phyloP scores from a whole-genome alignment of 2,329 filamentous ascomycete genomes.

The Penicillium sp. region DNA sequence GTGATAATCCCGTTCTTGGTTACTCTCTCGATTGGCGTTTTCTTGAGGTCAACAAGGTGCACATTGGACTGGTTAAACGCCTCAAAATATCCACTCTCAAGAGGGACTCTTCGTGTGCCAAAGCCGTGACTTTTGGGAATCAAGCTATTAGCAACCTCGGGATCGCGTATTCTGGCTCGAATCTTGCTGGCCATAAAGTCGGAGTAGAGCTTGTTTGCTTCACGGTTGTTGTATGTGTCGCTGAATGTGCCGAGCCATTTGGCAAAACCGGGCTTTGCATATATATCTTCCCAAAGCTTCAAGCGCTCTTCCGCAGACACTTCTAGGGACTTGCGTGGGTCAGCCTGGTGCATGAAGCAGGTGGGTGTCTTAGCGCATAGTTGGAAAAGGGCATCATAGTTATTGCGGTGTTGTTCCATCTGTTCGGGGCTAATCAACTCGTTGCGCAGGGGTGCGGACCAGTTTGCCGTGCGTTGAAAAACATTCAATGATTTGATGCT shows the following conservation, averaged over 20 bases:
- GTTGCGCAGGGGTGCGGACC: slow-evolving; percentile 19
- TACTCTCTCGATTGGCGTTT: slow-evolving; percentile 16
- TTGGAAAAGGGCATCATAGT: slow-evolving; percentile 14
- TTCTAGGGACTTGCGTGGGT: slow-evolving; percentile 16
- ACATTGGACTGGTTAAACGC: slow-evolving; percentile 36
- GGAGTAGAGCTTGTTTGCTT: slow-evolving; percentile 19
- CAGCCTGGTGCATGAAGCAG: slow-evolving; percentile 19
- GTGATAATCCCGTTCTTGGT: slow-evolving; percentile 38
- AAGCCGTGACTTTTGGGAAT: slow-evolving; percentile 21
- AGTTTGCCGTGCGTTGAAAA: slow-evolving; percentile 20
- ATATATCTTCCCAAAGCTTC: slow-evolving; percentile 15
- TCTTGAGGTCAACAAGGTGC: slow-evolving; percentile 28
- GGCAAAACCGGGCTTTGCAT: slow-evolving; percentile 18
- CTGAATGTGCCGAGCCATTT: slow-evolving; percentile 21
- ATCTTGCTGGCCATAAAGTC: slow-evolving; percentile 23
- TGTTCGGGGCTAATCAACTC: slow-evolving; percentile 12
- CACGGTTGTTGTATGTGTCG: slow-evolving; percentile 15
- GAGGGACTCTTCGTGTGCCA: slow-evolving; percentile 15
- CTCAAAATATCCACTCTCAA: slow-evolving; percentile 33
- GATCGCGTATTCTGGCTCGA: slow-evolving; percentile 15
- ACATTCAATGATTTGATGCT: slow-evolving; percentile 13
- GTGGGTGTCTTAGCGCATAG: slow-evolving; percentile 14
- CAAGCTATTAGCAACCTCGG: slow-evolving; percentile 13
- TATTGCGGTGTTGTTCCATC: slow-evolving; percentile 15
- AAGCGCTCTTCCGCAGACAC: slow-evolving; percentile 13